Evolutionary conservation across 257 asterid species (phyloP), one percentile per base, ranked within the genome.

Genomic region (Anisodus tanguticus): DNA sequence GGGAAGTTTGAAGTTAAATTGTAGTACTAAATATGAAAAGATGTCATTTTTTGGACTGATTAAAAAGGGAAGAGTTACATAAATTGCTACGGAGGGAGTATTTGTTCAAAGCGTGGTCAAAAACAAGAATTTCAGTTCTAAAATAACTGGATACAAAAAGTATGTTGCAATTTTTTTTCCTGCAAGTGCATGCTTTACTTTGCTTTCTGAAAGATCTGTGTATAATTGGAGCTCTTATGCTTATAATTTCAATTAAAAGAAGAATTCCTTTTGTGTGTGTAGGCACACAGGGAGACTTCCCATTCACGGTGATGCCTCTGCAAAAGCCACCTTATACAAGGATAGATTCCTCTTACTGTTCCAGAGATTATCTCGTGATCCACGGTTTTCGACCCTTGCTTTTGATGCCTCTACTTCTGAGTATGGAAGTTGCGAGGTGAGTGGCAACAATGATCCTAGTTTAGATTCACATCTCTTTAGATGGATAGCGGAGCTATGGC

Each of bases 241-340:
- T 54, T 53, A 53, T 39, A 77, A 15, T 53, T 13, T 53, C 66
- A 53, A 22, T 49, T 31, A 53, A 77, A 77, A 53, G 54, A 49
- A 54, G 31, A 64, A 77, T 4, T 77, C n/a, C 55, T 64, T 74
- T 78, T 66, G 79, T 60, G 15, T 76, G 37, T 87, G 85, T 86
- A 96, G 99, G 86, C 88, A 91, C 86, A 84, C 90, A 45, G 95
- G 96, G 84, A 87, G 85, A 71, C 93, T 88, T 88, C 93, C 98
- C 70, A 83, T 95, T 84, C 97, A 97, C n/a, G 98, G 98, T 6
- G 97, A 97, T 89, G 96, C 99, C 83, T 90, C 96, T 80, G 93
- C 97, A 26, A 97, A 94, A 90, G 97, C 90, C 85, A 86, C 86
- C 35, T 86, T 97, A 57, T 97, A 95, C 85, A 93, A 91, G 87